These are phyloP conservation scores for Pseudomicrostroma phylloplanum DNA, from an alignment of 1,284 basidiomycete genomes.

Conservation along the genomic window DNA sequence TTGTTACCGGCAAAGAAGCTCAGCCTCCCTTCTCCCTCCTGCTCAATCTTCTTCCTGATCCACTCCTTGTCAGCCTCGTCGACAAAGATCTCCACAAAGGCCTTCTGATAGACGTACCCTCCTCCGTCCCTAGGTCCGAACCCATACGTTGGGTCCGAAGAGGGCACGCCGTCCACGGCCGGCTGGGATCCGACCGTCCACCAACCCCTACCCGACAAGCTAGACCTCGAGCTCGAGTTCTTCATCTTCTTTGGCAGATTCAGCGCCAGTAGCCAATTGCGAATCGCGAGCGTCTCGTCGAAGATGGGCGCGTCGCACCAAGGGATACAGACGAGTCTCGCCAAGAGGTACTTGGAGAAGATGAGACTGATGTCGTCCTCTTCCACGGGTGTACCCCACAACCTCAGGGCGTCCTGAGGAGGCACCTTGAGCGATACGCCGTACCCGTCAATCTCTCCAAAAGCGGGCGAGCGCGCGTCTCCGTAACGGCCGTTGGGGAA, in stretches of 20 bases:
- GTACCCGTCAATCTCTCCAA: constrained; percentile 49
- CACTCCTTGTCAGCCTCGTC: constrained; percentile 60
- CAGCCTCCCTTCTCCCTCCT: constrained; percentile 60
- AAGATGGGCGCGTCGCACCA: constrained; percentile 83
- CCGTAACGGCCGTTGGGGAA: constrained; percentile 49
- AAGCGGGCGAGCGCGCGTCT: constrained; percentile 46
- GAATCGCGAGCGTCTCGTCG: constrained; percentile 74
- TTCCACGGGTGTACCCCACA: constrained; percentile 75
- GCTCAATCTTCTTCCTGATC: constrained; percentile 61
- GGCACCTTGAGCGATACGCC: constrained; percentile 48
- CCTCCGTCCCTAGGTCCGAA: constrained; percentile 81
- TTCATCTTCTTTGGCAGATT: constrained; percentile 49
- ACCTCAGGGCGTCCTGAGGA: constrained; percentile 61
- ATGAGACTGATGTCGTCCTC: constrained; percentile 68
- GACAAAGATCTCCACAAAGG: constrained; percentile 94
- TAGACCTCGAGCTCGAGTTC: too few relatives aligned
- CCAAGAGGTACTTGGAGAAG: constrained; percentile 71
- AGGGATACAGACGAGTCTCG: constrained; percentile 67
- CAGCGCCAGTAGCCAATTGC: constrained; percentile 69
- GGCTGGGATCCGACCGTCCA: constrained; percentile 98
- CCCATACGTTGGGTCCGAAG: constrained; percentile 62
- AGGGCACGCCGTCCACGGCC: constrained; percentile 40
- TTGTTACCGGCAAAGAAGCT: constrained; percentile 78
- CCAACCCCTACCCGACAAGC: constrained; percentile 54
- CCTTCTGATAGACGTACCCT: constrained; percentile 86